Evolutionary conservation across 768 basidiomycete genomes (phyloP).

Genomic region (Fibroporia radiculosa): DNA sequence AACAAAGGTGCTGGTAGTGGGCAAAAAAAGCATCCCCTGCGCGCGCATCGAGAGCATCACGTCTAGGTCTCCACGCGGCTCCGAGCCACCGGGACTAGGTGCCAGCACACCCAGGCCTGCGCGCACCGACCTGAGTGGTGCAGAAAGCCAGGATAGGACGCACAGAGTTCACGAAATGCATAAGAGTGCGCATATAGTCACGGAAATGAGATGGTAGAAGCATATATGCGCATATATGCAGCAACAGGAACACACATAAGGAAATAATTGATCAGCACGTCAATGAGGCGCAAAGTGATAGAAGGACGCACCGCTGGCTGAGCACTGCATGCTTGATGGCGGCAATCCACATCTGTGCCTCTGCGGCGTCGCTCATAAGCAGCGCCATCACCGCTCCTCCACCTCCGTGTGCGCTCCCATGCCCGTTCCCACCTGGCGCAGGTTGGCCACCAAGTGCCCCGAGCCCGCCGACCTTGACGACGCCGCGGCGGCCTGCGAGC

Average conservation of each 20-base stretch:
- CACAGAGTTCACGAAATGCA: too few species aligned
- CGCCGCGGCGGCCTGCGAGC: conserved; percentile 36
- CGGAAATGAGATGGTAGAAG: too few species aligned
- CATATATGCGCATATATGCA: too few species aligned
- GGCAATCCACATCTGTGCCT: conserved; percentile 71
- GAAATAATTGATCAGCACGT: too few species aligned
- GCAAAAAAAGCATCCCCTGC: conserved; percentile 46
- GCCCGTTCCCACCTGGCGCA: not conserved
- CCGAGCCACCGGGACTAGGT: conserved; percentile 35
- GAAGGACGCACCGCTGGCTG: conserved; percentile 47
- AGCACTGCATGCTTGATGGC: conserved; percentile 68
- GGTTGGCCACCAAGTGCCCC: conserved; percentile 6
- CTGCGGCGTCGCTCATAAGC: conserved; percentile 51
- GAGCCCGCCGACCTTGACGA: conserved; percentile 46
- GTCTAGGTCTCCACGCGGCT: conserved; percentile 75
- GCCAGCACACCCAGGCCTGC: conserved; percentile 52
- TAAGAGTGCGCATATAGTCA: too few species aligned
- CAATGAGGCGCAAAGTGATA: too few species aligned
- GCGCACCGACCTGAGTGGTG: conserved; percentile 52
- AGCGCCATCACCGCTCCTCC: conserved; percentile 22
- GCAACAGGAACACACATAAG: too few species aligned
- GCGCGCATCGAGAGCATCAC: conserved; percentile 76
- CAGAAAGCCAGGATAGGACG: conserved; percentile 3
- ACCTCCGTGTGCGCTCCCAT: not conserved
- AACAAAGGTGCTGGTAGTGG: conserved; percentile 5